phyloP scores from a whole-genome alignment of 805 yeast species.

The Sungouiozyma intestinalis region DNA sequence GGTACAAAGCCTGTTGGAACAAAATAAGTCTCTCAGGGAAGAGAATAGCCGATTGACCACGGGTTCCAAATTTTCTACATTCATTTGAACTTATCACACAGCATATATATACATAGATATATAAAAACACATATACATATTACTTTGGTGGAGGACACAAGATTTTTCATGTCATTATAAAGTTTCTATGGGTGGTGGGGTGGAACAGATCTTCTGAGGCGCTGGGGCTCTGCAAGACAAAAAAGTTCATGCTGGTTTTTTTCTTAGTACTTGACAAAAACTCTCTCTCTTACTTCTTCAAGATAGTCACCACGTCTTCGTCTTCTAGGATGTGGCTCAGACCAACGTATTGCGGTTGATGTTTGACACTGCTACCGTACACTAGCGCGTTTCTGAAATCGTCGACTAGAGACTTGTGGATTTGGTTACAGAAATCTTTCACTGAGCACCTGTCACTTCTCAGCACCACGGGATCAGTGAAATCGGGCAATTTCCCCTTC shows the following conservation, averaged over 20 bases:
- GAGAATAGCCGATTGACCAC: not conserved
- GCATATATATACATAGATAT: not conserved
- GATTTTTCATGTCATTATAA: not conserved
- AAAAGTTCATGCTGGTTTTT: not conserved
- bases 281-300: slow-evolving; percentile 44
- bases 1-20: slow-evolving; percentile 25
- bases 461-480: slow-evolving; percentile 87
- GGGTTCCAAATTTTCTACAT: not conserved
- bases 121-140: not conserved
- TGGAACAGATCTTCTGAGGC: not conserved
- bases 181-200: too few species aligned
- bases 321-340: slow-evolving; percentile 74
- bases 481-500: slow-evolving; percentile 89
- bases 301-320: slow-evolving; percentile 94
- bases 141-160: too few species aligned
- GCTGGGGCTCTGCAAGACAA: not conserved
- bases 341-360: slow-evolving; percentile 96
- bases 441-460: slow-evolving; percentile 74
- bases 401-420: slow-evolving; percentile 87
- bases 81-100: not conserved
- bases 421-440: slow-evolving; percentile 92
- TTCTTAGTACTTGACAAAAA: not conserved
- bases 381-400: slow-evolving; percentile 92
- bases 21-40: slow-evolving; percentile 20
- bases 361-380: slow-evolving; percentile 89